Percentiles rank a stretch among this genome's conserved stretches.
phyloP scores from a whole-genome alignment of 345 rosid genomes.

The Atalantia buxifolia region DNA sequence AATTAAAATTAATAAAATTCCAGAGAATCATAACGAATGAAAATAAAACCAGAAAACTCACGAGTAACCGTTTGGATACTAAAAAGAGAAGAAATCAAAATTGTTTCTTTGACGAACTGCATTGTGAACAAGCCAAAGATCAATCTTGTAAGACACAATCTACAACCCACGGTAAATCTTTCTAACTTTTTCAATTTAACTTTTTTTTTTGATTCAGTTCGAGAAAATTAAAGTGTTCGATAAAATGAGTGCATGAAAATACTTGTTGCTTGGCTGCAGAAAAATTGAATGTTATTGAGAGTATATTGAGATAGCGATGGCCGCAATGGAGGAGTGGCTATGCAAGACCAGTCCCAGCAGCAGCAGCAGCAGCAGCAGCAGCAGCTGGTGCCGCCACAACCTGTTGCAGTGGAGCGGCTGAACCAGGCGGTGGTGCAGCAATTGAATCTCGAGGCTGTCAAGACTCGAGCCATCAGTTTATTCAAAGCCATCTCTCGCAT shows the following conservation, averaged over 20 bases:
- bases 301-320: not conserved
- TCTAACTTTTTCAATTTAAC: not conserved
- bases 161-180: not conserved
- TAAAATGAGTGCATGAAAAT: not conserved
- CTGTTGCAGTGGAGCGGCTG: slow-evolving; percentile 53
- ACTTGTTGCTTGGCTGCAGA: not conserved
- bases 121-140: not conserved
- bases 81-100: not conserved
- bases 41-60: not conserved
- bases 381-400: slow-evolving; percentile 19
- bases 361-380: slow-evolving; percentile 31
- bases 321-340: slow-evolving; percentile 17
- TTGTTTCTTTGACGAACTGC: not conserved
- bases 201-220: not conserved
- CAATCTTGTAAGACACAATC: not conserved
- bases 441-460: slow-evolving; percentile 74
- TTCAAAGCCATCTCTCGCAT: slow-evolving; percentile 83
- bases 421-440: slow-evolving; percentile 62
- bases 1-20: no score
- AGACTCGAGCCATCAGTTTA: slow-evolving; percentile 75
- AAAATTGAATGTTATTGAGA: not conserved
- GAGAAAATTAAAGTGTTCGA: not conserved
- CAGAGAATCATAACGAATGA: no score
- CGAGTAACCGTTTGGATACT: not conserved
- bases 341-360: slow-evolving; percentile 28